phyloP scores from a whole-genome alignment of 2,329 filamentous ascomycete species.

The Beauveria scarabaeidicola region DNA sequence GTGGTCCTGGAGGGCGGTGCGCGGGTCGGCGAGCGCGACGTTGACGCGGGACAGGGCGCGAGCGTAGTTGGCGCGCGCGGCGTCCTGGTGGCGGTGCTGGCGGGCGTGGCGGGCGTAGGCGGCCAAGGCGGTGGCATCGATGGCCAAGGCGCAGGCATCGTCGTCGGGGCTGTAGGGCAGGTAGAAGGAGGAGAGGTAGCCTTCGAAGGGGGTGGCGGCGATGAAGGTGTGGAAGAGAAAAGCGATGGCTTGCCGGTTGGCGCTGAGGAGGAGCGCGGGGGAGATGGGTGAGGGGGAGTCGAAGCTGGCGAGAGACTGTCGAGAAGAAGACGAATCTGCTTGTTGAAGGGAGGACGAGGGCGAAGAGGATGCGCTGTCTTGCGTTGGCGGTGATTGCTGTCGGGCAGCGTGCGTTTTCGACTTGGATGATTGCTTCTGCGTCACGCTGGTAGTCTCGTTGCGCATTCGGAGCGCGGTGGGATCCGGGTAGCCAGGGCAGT shows the following conservation, averaged over 20 bases:
- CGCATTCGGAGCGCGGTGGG: slow-evolving; percentile 17
- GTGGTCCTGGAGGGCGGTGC: slow-evolving; percentile 17
- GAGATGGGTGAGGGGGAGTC: neutral
- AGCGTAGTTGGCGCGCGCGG: slow-evolving; percentile 16
- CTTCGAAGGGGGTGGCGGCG: slow-evolving; percentile 18
- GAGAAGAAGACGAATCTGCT: neutral
- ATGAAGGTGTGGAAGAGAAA: slow-evolving; percentile 21
- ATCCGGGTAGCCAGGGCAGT: slow-evolving; percentile 20
- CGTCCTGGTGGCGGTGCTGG: slow-evolving; percentile 13
- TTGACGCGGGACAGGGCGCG: slow-evolving; percentile 15
- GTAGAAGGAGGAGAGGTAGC: slow-evolving; percentile 17
- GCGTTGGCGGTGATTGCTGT: neutral
- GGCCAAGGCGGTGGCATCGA: slow-evolving; percentile 19
- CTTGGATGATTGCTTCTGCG: neutral
- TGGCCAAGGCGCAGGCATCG: slow-evolving; percentile 17
- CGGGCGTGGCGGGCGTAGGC: slow-evolving; percentile 16
- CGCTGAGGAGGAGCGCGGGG: neutral
- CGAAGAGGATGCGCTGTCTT: neutral
- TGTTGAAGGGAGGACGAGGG: neutral
- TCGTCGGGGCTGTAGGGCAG: neutral
- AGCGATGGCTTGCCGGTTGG: slow-evolving; percentile 12
- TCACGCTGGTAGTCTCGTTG: slow-evolving; percentile 19
- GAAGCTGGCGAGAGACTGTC: neutral
- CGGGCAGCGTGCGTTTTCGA: slow-evolving; percentile 11
- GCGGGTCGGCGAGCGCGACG: slow-evolving; percentile 12